These are phyloP conservation scores for Aspergillus nomiae DNA, from an alignment of 2,329 filamentous ascomycete species.

Conservation along the genomic window DNA sequence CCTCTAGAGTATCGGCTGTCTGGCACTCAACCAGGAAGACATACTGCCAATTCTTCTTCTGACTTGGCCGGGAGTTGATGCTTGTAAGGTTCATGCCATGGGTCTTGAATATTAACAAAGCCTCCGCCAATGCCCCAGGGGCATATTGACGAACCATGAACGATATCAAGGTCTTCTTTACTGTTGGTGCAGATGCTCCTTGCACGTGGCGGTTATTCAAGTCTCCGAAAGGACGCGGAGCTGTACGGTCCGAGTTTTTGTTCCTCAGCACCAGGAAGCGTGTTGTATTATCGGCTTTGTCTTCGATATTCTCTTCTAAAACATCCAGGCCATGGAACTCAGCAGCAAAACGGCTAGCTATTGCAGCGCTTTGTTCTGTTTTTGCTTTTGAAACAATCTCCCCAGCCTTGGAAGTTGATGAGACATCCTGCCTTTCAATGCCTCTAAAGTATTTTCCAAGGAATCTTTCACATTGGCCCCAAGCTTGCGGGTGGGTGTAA, in stretches of 20 bases:
- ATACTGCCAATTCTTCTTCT: slow-evolving; percentile 78
- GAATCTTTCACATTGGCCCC: slow-evolving; percentile 84
- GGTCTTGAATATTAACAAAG: slow-evolving; percentile 74
- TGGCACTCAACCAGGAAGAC: slow-evolving; percentile 93
- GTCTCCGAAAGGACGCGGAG: slow-evolving; percentile 20
- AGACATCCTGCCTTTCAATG: slow-evolving; percentile 79
- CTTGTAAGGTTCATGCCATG: slow-evolving; percentile 80
- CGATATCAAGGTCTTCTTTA: slow-evolving; percentile 68
- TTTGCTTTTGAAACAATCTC: slow-evolving; percentile 66
- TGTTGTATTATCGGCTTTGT: slow-evolving; percentile 49
- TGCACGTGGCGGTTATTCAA: slow-evolving; percentile 11
- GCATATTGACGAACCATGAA: slow-evolving; percentile 78
- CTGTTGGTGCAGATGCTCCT: slow-evolving; percentile 5
- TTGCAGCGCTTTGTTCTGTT: slow-evolving; percentile 68
- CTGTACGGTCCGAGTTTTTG: slow-evolving; percentile 29
- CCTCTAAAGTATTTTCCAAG: slow-evolving; percentile 69
- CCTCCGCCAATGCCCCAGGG: slow-evolving; percentile 81
- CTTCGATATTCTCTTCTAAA: slow-evolving; percentile 56
- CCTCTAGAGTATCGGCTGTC: slow-evolving; percentile 46
- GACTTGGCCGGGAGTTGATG: slow-evolving; percentile 83
- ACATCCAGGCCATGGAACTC: slow-evolving; percentile 68
- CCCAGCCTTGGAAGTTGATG: slow-evolving; percentile 82
- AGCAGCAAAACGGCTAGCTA: slow-evolving; percentile 75
- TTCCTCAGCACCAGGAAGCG: slow-evolving; percentile 50
- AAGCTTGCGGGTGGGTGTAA: slow-evolving; percentile 94